phyloP scores from a whole-genome alignment of 495 filamentous ascomycete genomes.

The Aspergillus sclerotiicarbonarius region DNA sequence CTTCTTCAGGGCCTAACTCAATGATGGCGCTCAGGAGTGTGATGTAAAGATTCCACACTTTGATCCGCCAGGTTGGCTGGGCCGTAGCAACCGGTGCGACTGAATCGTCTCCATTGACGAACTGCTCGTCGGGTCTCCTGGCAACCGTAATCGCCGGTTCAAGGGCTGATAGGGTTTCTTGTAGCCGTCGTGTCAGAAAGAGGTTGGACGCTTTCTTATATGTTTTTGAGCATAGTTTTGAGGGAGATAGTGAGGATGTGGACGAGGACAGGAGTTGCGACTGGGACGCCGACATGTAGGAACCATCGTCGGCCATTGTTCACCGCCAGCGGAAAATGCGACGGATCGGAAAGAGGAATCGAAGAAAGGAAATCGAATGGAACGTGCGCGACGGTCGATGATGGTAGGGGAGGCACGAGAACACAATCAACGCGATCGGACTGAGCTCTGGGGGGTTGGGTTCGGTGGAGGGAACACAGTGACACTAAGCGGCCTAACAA shows the following conservation, averaged over 20 bases:
- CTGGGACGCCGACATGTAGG: slow-evolving; percentile 35
- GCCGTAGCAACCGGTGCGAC: slow-evolving; percentile 66
- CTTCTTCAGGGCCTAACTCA: slow-evolving; percentile 85
- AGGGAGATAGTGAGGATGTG: slow-evolving; percentile 50
- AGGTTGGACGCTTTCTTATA: slow-evolving; percentile 89
- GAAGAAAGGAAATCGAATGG: background rate
- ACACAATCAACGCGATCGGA: background rate
- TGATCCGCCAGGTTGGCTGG: slow-evolving; percentile 76
- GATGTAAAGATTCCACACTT: slow-evolving; percentile 95
- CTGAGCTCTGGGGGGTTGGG: slow-evolving; percentile 9
- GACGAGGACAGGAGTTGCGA: slow-evolving; percentile 48
- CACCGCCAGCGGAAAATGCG: slow-evolving; percentile 20
- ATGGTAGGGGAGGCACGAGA: background rate
- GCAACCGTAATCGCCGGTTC: slow-evolving; percentile 67
- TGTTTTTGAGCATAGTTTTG: slow-evolving; percentile 60
- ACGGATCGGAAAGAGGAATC: slow-evolving; percentile 3
- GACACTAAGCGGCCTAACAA: background rate
- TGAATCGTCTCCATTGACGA: slow-evolving; percentile 36
- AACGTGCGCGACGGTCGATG: background rate
- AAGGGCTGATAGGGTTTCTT: slow-evolving; percentile 80
- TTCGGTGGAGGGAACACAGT: slow-evolving; percentile 6
- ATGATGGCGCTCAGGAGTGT: slow-evolving; percentile 87
- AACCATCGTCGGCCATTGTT: slow-evolving; percentile 37
- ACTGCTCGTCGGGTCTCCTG: slow-evolving; percentile 31
- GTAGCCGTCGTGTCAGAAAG: slow-evolving; percentile 87